Percentiles rank a stretch among this genome's conserved stretches.
These are phyloP conservation scores for Clavispora vitiphila DNA, from an alignment of 805 yeast species.

Conservation along the genomic window DNA sequence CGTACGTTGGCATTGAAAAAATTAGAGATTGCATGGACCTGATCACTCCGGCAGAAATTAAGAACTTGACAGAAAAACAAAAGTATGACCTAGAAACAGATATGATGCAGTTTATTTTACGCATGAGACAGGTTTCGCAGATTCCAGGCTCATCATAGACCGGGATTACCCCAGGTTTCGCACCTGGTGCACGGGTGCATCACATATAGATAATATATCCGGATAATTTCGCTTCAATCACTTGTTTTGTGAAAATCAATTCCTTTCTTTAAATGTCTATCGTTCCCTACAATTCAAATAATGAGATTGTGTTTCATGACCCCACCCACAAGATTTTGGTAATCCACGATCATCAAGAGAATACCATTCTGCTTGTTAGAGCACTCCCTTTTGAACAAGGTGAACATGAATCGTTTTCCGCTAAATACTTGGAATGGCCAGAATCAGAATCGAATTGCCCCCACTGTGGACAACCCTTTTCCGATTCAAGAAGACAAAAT, in stretches of 20 bases:
- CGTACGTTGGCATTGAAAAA: too few species aligned
- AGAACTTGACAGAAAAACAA: conserved; percentile 12
- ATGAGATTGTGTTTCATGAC: conserved; percentile 31
- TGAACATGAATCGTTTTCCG: background rate
- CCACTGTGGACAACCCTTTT: background rate
- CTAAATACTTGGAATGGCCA: background rate
- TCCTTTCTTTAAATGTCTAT: conserved; percentile 36
- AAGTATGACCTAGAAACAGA: conserved; percentile 27
- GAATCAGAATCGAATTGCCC: background rate
- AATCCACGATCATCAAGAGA: conserved; percentile 27
- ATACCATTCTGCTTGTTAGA: conserved; percentile 12
- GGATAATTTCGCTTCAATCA: too few species aligned
- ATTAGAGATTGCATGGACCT: too few species aligned
- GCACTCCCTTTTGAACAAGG: background rate
- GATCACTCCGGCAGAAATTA: conserved; percentile 11
- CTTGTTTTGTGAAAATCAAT: too few species aligned
- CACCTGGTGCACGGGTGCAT: conserved; percentile 1
- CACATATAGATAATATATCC: background rate
- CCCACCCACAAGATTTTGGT: conserved; percentile 31
- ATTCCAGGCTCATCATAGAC: too few species aligned
- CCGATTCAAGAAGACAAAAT: background rate
- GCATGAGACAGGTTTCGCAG: conserved; percentile 18
- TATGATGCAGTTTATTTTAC: conserved; percentile 29
- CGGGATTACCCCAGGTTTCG: conserved; percentile 4
- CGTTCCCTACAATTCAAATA: conserved; percentile 31